Evolutionary conservation across 805 yeast species (phyloP).

Genomic region (Candida endomychidarum): DNA sequence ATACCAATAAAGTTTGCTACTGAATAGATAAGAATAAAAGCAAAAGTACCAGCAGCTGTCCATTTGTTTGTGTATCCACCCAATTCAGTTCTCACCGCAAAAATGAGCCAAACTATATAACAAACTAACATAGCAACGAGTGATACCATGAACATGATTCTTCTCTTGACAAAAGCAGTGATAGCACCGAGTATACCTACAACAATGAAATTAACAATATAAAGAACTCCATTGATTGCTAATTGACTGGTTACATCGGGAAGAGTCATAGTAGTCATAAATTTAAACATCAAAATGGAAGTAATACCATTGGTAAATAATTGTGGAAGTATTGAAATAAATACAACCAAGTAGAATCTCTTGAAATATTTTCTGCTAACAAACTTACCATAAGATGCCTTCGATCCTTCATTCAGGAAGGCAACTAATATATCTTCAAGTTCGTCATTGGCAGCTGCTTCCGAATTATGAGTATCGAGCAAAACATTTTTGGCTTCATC

Average conservation of each 20-base stretch:
- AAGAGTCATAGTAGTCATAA: slow-evolving; percentile 51
- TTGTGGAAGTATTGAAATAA: slow-evolving; percentile 12
- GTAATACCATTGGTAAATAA: slow-evolving; percentile 51
- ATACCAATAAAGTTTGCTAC: neutral
- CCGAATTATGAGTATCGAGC: slow-evolving; percentile 45
- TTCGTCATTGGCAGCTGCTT: slow-evolving; percentile 14
- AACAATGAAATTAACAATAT: slow-evolving; percentile 43
- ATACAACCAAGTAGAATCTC: slow-evolving; percentile 12
- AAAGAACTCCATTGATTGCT: slow-evolving; percentile 49
- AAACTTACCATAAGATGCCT: slow-evolving; percentile 12
- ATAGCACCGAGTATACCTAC: slow-evolving; percentile 19
- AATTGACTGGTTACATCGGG: slow-evolving; percentile 43
- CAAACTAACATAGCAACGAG: slow-evolving; percentile 22
- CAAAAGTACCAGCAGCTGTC: slow-evolving; percentile 19
- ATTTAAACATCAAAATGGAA: slow-evolving; percentile 49
- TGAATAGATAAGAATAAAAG: slow-evolving; percentile 22
- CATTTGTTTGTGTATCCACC: slow-evolving; percentile 11
- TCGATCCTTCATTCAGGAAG: slow-evolving; percentile 12
- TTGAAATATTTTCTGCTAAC: slow-evolving; percentile 12
- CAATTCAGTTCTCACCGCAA: slow-evolving; percentile 19
- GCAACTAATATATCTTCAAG: slow-evolving; percentile 13
- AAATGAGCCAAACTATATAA: slow-evolving; percentile 21
- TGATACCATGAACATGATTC: slow-evolving; percentile 24
- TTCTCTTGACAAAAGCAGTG: slow-evolving; percentile 21
- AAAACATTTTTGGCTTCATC: slow-evolving; percentile 40